Evolutionary conservation across 345 rosid genomes (phyloP), one percentile per base, ranked within the genome.

Genomic region (Aegle marmelos): DNA sequence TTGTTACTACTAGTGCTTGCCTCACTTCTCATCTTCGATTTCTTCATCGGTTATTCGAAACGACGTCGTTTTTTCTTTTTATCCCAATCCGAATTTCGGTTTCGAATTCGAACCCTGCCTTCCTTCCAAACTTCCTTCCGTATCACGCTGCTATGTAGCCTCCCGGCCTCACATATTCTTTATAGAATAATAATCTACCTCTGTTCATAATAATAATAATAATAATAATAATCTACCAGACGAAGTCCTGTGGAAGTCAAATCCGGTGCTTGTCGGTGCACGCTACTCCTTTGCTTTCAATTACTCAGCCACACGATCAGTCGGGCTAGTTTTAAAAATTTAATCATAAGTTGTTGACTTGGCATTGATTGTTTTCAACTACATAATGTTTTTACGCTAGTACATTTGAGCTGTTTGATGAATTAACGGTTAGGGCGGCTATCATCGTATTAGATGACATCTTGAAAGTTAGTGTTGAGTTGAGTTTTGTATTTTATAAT

Each of bases 1-100:
- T 83, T 33, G 79, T 84, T 79, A 72, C 56, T 83, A 79, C 97
- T 95, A 34, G 91, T 85, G 87, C 94, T 90, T 5, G 91, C 97
- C 28, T 91, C 95, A 92, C 77, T 89, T 27, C 70, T 83, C 80
- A 83, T 73, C 74, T 81, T 82, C 70, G 78, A 72, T 80, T 81
- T 79, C 80, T 82, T 82, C 78, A 61, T 59, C 71, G 70, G 63
- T 54, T 4, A 3, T 31, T 28, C 4, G 14, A 31, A 58, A 68
- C 70, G 76, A 61, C 22, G 71, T 33, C 76, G 66, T 5, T 14
- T 2, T 11, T 31, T 31, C 33, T n/a, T 31, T 37, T 36, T 25
- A 22, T 24, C 50, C 50, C 62, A 53, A 65, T 50, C 64, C 34
- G 30, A 64, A 64, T 66, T 10, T 70, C 17, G 11, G 39, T 17